Evolutionary conservation across 2,329 filamentous ascomycete species (phyloP).

Genomic region (Fusarium humuli): DNA sequence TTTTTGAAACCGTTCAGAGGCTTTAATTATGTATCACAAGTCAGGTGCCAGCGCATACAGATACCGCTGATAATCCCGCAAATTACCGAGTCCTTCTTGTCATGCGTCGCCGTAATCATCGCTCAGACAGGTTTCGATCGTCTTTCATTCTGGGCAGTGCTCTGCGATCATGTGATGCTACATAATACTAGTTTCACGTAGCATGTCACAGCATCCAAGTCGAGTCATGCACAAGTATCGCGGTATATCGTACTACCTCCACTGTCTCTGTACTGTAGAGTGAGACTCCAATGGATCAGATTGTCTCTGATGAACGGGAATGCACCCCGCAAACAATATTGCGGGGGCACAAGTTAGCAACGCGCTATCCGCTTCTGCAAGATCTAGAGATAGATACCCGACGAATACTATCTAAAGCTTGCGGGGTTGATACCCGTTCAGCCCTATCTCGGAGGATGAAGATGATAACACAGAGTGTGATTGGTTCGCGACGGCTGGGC

Average conservation of each 20-base stretch:
- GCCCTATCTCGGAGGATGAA: not conserved
- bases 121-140: conserved; percentile 4
- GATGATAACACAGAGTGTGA: not conserved
- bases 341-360: not conserved
- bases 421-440: not conserved
- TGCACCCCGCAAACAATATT: not conserved
- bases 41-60: not conserved
- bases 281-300: not conserved
- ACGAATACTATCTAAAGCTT: not conserved
- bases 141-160: not conserved
- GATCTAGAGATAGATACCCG: conserved; percentile 8
- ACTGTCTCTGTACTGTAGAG: not conserved
- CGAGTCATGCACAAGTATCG: not conserved
- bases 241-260: not conserved
- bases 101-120: not conserved
- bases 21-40: not conserved
- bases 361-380: conserved; percentile 1
- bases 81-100: conserved; percentile 9
- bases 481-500: conserved; percentile 11
- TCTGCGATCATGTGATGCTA: conserved; percentile 1
- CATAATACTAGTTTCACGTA: not conserved
- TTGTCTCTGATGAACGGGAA: too few relatives aligned
- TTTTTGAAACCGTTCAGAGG: not conserved
- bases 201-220: not conserved
- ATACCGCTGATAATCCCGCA: conserved; percentile 1